Base-by-base conservation (phyloP, 2,329 filamentous ascomycete species). In the Dothideomycetes sp. region DNA sequence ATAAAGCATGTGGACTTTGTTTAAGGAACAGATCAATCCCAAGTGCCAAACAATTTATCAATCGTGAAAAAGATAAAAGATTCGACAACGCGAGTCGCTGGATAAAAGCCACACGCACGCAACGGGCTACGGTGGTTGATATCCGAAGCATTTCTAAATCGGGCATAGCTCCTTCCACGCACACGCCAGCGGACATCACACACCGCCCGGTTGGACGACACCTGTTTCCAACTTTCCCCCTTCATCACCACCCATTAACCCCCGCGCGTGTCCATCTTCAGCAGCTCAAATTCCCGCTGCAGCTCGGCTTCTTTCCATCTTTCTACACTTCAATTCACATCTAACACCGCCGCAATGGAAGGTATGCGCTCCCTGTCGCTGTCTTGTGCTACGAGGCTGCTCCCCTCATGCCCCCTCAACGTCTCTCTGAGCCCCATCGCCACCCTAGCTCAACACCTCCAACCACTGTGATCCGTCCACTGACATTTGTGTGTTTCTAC, bases 401-500 rank as follows among this genome's bases (percentile, higher is more conserved):
- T 28, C 24, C 28, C 43, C 38, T 39, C 34, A 23, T n/a, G n/a
- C n/a, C 45, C 22, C 13, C 28, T 24, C 24, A 23, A 30, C 38
- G n/a, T 15, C 19, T 42, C 24, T 10, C 23, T 8, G 17, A 29
- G 25, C 11, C n/a, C 18, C 25, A 40, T 39, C 37, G 41, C 19
- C 27, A 32, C 33, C 32, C 11, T 30, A 18, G 22, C 13, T n/a
- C n/a, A n/a, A n/a, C n/a, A n/a, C 38, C 24, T 34, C 32, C 17
- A 23, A 16, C 13, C 38, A 20, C 25, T 19, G 29, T n/a, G 17
- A 19, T 28, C 15, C 29, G 23, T 22, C 28, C 44, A 44, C 34
- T 47, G 42, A 55, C 30, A 49, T 17, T 17, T 39, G 49, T 36
- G 49, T 44, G 47, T 49, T 44, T 41, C 49, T 72, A 70, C 67